These are phyloP conservation scores for Chrysoporthe cubensis DNA, from an alignment of 2,329 filamentous ascomycete species.

Conservation along the genomic window DNA sequence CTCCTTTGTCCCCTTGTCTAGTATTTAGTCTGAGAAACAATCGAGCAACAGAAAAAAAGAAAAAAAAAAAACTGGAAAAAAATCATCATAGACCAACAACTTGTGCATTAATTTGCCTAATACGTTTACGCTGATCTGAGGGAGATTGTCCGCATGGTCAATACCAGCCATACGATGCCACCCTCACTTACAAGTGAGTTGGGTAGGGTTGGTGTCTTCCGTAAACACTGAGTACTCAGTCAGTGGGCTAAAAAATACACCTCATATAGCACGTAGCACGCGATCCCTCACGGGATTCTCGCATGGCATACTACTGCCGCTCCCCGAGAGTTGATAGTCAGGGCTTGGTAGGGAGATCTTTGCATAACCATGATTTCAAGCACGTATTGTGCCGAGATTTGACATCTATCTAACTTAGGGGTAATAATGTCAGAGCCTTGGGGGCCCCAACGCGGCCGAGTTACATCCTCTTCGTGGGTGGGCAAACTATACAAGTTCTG, in stretches of 20 bases:
- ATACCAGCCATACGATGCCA: constrained; percentile 16
- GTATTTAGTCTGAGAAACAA: constrained; percentile 47
- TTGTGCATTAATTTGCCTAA: background rate
- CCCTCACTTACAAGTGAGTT: background rate
- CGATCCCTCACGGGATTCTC: too few species aligned
- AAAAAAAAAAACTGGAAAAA: constrained; percentile 1
- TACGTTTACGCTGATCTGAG: background rate
- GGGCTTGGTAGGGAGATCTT: too few species aligned
- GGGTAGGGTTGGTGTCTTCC: background rate
- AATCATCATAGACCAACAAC: background rate
- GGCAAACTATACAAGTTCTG: too few species aligned
- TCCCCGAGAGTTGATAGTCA: too few species aligned
- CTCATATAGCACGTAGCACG: background rate
- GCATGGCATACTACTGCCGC: too few species aligned
- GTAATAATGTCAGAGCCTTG: too few species aligned
- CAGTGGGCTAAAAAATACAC: background rate
- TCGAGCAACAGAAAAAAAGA: constrained; percentile 26
- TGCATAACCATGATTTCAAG: too few species aligned
- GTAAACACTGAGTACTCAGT: background rate
- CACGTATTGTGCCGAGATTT: too few species aligned
- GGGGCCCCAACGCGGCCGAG: too few species aligned
- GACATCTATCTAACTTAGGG: too few species aligned
- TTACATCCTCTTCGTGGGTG: too few species aligned
- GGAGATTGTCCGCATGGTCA: background rate
- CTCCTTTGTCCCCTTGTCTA: constrained; percentile 43